Evolutionary conservation across 352 stramenopile species (phyloP).

Genomic region (Phytophthora pseudosyringae): DNA sequence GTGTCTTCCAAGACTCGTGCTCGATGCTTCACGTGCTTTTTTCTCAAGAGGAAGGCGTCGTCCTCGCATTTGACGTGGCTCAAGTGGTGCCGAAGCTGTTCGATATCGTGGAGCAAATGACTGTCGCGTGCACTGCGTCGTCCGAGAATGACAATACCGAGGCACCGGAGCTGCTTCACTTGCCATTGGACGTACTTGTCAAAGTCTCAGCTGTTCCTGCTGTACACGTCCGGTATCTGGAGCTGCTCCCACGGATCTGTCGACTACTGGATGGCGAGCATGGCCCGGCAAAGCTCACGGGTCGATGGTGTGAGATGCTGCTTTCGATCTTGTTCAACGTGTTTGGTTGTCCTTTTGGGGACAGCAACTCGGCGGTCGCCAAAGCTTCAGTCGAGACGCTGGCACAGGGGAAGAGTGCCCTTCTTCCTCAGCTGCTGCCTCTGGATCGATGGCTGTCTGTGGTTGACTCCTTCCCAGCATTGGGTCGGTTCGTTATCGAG

Average conservation of each 20-base stretch:
- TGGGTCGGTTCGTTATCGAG: constrained; percentile 58
- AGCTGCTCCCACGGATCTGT: constrained; percentile 44
- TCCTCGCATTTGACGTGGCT: constrained; percentile 54
- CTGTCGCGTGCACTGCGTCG: neutral
- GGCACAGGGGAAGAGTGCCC: constrained; percentile 31
- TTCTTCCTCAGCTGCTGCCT: constrained; percentile 65
- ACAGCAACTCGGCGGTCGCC: neutral
- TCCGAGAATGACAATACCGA: constrained; percentile 11
- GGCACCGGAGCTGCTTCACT: constrained; percentile 37
- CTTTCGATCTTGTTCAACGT: constrained; percentile 71
- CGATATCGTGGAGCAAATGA: constrained; percentile 41
- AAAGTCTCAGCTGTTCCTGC: constrained; percentile 48
- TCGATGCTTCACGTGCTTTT: constrained; percentile 58
- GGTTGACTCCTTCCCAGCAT: constrained; percentile 33
- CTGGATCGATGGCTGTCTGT: constrained; percentile 57
- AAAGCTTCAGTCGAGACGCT: constrained; percentile 23
- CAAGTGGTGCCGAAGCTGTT: constrained; percentile 60
- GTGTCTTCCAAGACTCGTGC: constrained; percentile 53
- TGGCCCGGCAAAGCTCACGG: constrained; percentile 25
- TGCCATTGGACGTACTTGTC: constrained; percentile 54
- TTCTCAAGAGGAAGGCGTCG: constrained; percentile 47
- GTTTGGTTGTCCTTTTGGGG: constrained; percentile 47
- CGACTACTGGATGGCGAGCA: constrained; percentile 22
- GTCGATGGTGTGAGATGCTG: constrained; percentile 38
- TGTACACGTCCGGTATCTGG: constrained; percentile 48